Evolutionary conservation across 306 rosid species (phyloP), one percentile per base, ranked within the genome.

Genomic region (Vigna nakashimae): DNA sequence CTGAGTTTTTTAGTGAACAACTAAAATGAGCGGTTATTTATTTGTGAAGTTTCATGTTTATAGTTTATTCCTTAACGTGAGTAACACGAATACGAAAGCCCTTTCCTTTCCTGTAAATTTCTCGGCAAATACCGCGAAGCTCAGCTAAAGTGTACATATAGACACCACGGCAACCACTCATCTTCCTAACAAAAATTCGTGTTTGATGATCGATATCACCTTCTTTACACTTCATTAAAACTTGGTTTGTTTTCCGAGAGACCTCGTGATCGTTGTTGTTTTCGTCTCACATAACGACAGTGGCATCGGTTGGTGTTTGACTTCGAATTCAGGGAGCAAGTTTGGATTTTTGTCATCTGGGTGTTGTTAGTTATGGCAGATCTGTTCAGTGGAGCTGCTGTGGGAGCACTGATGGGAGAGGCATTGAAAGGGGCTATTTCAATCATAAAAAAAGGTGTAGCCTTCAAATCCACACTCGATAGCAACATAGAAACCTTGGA

Each of bases 401-500:
- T 71, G 58, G 85, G 79, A 15, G 20, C 18, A 18, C 18, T 18
- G 18, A 18, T 18, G 18, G 18, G 18, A 0, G 83, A 77, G 7
- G 24, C 8, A 0, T 1, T 77, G 16, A 36, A 26, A 34, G 0
- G 13, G 7, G 65, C 63, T 17, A 3, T 73, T 5, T 36, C 50
- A 24, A 62, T 22, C 26, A 36, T 81, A 3, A 16, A 84, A 1
- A 66, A 53, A 7, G 85, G 83, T 67, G 28, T 34, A 17, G 63
- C 55, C 0, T 77, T 51, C 51, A 3, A 3, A 1, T 40, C 14
- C 5, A 73, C 83, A 0, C 83, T 77, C 0, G 42, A 73, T 56
- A 77, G 9, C 3, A 73, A 43, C 75, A 36, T 28, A 7, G 48
- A 72, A n/a, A 81, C 88, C 4, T 46, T 77, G 15, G 65, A 60